phyloP scores from a whole-genome alignment of 2,329 filamentous ascomycete species.

The Meredithiella fracta region DNA sequence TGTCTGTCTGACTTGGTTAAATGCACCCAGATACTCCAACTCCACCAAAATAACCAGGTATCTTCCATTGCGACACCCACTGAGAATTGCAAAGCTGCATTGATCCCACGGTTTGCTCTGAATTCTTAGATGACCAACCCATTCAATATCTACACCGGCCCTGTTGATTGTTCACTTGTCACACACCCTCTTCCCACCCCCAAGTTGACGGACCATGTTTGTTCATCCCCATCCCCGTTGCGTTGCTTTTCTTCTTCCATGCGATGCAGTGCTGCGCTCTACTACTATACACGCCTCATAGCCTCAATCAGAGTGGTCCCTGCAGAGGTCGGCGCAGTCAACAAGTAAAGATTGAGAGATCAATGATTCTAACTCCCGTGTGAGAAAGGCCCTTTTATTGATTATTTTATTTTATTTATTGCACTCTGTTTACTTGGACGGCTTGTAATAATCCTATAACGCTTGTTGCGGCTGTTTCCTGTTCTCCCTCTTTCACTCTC shows the following conservation, averaged over 20 bases:
- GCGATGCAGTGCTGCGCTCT: slow-evolving; percentile 4
- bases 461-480: slow-evolving; percentile 1
- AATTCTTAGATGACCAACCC: neutral
- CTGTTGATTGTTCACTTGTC: neutral
- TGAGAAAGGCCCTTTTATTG: slow-evolving; percentile 1
- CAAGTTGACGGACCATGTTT: neutral
- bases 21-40: too few species aligned
- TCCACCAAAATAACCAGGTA: too few species aligned
- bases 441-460: slow-evolving; percentile 3
- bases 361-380: neutral
- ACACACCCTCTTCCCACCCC: neutral
- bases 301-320: slow-evolving; percentile 10
- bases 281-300: slow-evolving; percentile 7
- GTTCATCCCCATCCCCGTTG: neutral
- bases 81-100: neutral
- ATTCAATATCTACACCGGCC: neutral
- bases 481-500: slow-evolving; percentile 1
- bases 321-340: slow-evolving; percentile 2
- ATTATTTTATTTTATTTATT: neutral
- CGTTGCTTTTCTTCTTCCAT: neutral
- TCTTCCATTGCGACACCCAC: neutral
- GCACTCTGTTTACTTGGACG: neutral
- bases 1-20: too few species aligned
- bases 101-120: neutral
- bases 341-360: neutral